Evolutionary conservation across 2,329 filamentous ascomycete genomes (phyloP).

Genomic region (Pseudocercospora fuligena): DNA sequence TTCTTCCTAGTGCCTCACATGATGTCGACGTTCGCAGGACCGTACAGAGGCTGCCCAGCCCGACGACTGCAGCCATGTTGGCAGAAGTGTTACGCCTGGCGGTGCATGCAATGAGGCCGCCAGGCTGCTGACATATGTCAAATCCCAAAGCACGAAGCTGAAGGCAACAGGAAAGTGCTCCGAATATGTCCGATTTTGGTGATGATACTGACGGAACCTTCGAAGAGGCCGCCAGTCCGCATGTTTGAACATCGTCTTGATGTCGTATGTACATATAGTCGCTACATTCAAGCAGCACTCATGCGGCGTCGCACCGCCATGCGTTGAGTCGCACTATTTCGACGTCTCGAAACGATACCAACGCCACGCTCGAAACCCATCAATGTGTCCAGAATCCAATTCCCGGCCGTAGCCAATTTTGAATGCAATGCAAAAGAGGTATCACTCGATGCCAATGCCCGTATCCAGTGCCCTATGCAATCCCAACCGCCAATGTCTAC

Average conservation of each 20-base stretch:
- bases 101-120: not conserved
- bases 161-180: not conserved
- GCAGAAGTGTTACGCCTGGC: not conserved
- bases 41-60: too few relatives aligned
- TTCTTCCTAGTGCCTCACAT: too few relatives aligned
- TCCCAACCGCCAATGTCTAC: conserved; percentile 33
- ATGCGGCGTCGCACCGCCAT: not conserved
- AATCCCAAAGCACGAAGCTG: not conserved
- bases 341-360: not conserved
- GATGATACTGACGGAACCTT: not conserved
- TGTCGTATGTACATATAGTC: not conserved
- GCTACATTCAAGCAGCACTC: not conserved
- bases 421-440: not conserved
- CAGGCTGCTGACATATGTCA: not conserved
- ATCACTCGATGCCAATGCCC: not conserved
- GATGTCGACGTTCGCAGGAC: too few relatives aligned
- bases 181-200: not conserved
- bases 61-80: not conserved
- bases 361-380: not conserved
- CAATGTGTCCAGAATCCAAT: not conserved
- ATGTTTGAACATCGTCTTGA: not conserved
- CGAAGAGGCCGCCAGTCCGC: not conserved
- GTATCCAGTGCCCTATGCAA: not conserved
- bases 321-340: not conserved
- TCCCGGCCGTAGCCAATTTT: not conserved